phyloP scores from a whole-genome alignment of 192 early-diverging fungal genomes.

The Piromyces sp. region DNA sequence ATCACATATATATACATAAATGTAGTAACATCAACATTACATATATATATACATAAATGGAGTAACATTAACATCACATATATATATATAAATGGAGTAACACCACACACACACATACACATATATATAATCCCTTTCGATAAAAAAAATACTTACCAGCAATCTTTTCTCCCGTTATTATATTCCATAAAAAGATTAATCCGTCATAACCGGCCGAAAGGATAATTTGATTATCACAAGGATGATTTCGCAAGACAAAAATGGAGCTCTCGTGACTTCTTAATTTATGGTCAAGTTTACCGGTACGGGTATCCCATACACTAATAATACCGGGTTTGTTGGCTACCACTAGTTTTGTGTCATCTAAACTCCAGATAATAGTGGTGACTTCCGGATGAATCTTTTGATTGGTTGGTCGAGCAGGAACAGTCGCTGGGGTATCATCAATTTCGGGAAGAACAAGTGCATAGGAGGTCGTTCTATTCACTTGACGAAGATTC shows the following conservation, averaged over 20 bases:
- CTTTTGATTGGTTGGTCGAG: slow-evolving; percentile 1
- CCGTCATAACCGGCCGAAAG: slow-evolving; percentile 74
- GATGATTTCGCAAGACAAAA: slow-evolving; percentile 61
- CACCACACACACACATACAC: not conserved
- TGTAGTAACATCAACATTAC: no score
- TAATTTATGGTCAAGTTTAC: slow-evolving; percentile 27
- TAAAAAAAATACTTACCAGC: slow-evolving; percentile 29
- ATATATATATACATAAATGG: no score
- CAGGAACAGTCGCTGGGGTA: slow-evolving; percentile 4
- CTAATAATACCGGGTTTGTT: slow-evolving; percentile 38
- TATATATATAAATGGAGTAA: no score
- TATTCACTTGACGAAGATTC: not conserved
- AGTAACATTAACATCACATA: no score
- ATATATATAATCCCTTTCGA: slow-evolving; percentile 21
- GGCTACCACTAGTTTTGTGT: slow-evolving; percentile 42
- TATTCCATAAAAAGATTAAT: slow-evolving; percentile 64
- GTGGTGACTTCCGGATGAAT: slow-evolving; percentile 26
- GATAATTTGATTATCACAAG: slow-evolving; percentile 44
- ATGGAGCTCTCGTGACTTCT: slow-evolving; percentile 42
- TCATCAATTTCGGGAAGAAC: not conserved
- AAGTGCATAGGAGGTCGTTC: not conserved
- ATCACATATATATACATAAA: no score
- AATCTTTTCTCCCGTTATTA: slow-evolving; percentile 28
- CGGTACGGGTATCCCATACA: slow-evolving; percentile 48
- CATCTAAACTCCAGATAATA: slow-evolving; percentile 57